Percentiles rank a stretch among this genome's conserved stretches.
Conservation (phyloP, 176 grass and related monocot species). For the Phragmites australis region DNA sequence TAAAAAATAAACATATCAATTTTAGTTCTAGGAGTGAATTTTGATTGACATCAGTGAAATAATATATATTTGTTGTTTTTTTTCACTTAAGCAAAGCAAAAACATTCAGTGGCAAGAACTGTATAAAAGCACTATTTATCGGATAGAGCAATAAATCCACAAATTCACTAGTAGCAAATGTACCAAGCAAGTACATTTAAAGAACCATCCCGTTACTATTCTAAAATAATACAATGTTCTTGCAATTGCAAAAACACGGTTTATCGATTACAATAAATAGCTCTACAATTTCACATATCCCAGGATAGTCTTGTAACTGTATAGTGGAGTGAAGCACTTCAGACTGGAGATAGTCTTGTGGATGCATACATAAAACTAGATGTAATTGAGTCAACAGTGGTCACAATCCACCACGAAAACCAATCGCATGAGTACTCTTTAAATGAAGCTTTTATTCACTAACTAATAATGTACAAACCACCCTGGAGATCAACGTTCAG, state of each 20-base stretch:
- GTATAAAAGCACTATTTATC: too few relatives aligned
- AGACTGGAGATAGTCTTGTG: background rate
- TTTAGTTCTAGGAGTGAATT: too few relatives aligned
- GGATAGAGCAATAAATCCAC: background rate
- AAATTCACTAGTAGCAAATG: background rate
- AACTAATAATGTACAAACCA: constrained; percentile 27
- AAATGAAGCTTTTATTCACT: constrained; percentile 18
- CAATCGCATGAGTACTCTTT: background rate
- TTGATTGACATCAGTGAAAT: too few relatives aligned
- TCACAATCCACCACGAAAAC: background rate
- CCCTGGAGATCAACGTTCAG: background rate
- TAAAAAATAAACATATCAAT: too few relatives aligned
- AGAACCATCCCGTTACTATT: background rate
- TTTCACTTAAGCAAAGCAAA: too few relatives aligned
- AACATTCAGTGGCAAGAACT: too few relatives aligned
- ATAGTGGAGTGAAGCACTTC: background rate
- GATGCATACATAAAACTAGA: constrained; percentile 32
- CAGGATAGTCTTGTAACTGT: background rate
- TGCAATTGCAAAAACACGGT: background rate
- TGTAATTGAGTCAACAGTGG: constrained; percentile 8
- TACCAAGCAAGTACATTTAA: background rate
- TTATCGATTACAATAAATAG: constrained; percentile 7
- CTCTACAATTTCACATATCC: constrained; percentile 29
- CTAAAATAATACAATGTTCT: too few relatives aligned
- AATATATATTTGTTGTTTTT: too few relatives aligned